Base-by-base conservation (phyloP, 73 alveolate genomes). In the Breviolum minutum region DNA sequence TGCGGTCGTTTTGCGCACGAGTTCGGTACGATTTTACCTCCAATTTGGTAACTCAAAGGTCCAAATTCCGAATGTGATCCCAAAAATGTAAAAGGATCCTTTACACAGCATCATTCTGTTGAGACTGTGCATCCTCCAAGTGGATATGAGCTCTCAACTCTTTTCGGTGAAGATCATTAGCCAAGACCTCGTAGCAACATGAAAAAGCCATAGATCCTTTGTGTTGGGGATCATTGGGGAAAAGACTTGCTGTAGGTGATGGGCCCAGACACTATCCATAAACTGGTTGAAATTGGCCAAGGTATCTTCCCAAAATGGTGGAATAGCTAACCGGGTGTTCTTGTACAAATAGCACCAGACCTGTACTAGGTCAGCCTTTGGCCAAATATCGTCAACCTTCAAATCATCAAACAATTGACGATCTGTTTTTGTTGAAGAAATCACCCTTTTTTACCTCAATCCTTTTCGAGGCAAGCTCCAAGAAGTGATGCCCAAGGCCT, bases 1-100 rank as follows among this genome's bases (percentile, higher is more conserved):
- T 89, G 96, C 96, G 96, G 87, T 4, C 96, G 96, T 68, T 68
- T 89, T 89, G 96, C 96, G 96, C 71, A 40, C 70, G 71, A 32
- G 68, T 64, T 64, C 19, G 19, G 80, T 27, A 8, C 96, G 64
- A 1, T 1, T 3, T 12, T 68, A 69, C 48, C 60, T 27, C 27
- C 14, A 20, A 64, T 17, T 17, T 81, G 63, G n/a, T 10, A 54
- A 27, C n/a, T n/a, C n/a, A 17, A 32, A 16, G 29, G 7, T 81
- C 11, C 71, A 10, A 60, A 60, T 60, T 61, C 11, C 11, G 89
- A 19, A 9, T 27, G 63, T 8, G 62, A 61, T 20, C 85, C 85
- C 85, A 54, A 7, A 76, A 76, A 76, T 10, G 85, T 14, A 54
- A 54, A 3, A 17, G 32, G 26, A 20, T 8, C 19, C 6, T 22